Conservation (phyloP, 2,329 filamentous ascomycete species). For the Grosmannia huntii region DNA sequence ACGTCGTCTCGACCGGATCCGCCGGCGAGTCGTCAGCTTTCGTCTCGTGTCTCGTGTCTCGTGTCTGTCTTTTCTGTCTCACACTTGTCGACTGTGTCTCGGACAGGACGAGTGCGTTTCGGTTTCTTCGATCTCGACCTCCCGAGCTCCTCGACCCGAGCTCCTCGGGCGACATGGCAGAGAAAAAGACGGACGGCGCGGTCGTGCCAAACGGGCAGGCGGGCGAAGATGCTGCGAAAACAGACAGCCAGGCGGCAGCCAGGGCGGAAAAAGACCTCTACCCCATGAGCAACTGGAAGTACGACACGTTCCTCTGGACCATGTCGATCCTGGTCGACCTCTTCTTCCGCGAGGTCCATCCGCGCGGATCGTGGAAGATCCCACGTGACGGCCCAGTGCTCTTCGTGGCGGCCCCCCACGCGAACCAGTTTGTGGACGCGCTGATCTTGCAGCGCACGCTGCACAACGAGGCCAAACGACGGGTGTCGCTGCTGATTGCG, state of each 20-base stretch:
- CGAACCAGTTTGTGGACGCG: constrained; percentile 96
- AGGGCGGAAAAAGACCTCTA: constrained; percentile 35
- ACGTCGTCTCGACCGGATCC: no score
- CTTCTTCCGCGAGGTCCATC: constrained; percentile 97
- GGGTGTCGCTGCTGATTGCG: constrained; percentile 84
- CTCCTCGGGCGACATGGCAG: not conserved
- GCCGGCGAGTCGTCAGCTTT: no score
- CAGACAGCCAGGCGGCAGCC: not conserved
- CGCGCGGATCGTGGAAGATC: constrained; percentile 88
- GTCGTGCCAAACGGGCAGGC: not conserved
- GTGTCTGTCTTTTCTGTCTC: no score
- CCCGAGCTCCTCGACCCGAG: not conserved
- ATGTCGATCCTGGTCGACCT: constrained; percentile 81
- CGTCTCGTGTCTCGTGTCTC: no score
- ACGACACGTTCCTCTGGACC: constrained; percentile 65
- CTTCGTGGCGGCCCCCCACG: constrained; percentile 92
- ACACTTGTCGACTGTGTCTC: no score
- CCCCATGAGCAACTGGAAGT: constrained; percentile 61
- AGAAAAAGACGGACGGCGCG: not conserved
- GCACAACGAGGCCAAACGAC: constrained; percentile 72
- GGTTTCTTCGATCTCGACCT: not conserved
- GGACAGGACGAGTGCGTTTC: no score
- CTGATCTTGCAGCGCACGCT: constrained; percentile 86
- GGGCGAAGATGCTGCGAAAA: not conserved
- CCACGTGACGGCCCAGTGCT: constrained; percentile 80